Evolutionary conservation across 2,329 filamentous ascomycete species (phyloP), one percentile per base, ranked within the genome.

Genomic region (Raffaelea ambrosiae): DNA sequence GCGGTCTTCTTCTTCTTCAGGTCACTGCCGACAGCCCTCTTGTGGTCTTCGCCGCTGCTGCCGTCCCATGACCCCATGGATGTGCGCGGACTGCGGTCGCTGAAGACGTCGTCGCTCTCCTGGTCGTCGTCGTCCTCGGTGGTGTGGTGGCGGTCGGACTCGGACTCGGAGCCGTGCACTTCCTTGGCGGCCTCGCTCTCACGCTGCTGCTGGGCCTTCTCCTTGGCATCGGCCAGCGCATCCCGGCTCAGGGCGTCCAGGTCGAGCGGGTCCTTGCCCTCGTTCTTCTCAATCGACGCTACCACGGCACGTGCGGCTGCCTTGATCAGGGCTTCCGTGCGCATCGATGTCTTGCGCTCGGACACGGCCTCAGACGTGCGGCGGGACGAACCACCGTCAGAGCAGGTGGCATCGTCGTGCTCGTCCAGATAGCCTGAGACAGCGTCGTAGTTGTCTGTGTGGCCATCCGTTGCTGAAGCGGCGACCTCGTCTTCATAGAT

Each of bases 21-120:
- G 11, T 33, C 38, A 36, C 47, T 29, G 22, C 35, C 18, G 44
- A 46, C 48, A 51, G 59, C 48, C 44, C 48, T 46, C 9, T 26
- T 31, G 5, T 47, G 44, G 11, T 36, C 40, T 19, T 21, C 36
- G 47, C 44, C 48, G 46, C 46, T 51, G 47, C 50, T 49, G 35
- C 40, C 20, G 47, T 47, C 46, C 38, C 66, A 19, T 3, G 47
- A 48, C 3, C 43, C 64, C 49, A 77, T 59, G 1, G 77, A 81
- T 59, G 74, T 80, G 36, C 76, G 71, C 2, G 70, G 72, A 59
- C 71, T 82, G 63, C 67, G 69, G 54, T 75, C 74, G 61, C 75
- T 80, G 57, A 81, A 81, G 18, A 81, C 72, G 44, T 79, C 76
- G 54, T 78, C 74, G 20, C 77, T 74, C 40, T 66, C 65, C 26